phyloP scores from a whole-genome alignment of 768 basidiomycete species.

The Mycena indigotica region DNA sequence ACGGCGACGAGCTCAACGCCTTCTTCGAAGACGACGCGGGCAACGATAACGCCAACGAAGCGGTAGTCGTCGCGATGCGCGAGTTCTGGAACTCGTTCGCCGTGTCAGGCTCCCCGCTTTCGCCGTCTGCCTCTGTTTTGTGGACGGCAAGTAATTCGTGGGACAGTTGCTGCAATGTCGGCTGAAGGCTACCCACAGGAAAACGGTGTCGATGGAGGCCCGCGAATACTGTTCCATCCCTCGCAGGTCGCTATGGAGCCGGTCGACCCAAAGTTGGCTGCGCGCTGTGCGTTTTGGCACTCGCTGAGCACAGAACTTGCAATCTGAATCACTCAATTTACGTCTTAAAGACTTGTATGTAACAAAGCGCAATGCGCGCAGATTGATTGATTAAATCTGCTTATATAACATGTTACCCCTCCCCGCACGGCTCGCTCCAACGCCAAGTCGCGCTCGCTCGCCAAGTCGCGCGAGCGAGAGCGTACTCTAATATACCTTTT shows the following conservation, averaged over 20 bases:
- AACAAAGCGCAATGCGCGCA: too few species aligned
- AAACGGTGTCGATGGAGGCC: constrained; percentile 25
- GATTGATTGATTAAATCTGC: too few species aligned
- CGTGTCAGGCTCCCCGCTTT: constrained; percentile 33
- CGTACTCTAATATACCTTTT: too few species aligned
- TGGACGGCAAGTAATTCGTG: constrained; percentile 33
- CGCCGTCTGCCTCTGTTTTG: constrained; percentile 13
- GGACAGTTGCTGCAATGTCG: too few species aligned
- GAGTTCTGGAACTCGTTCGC: constrained; percentile 45
- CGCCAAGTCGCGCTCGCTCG: too few species aligned
- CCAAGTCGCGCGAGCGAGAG: too few species aligned
- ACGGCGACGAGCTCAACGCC: constrained; percentile 39
- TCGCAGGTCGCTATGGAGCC: constrained; percentile 27
- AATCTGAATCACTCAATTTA: too few species aligned
- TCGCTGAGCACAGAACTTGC: constrained; percentile 19
- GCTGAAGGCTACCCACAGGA: too few species aligned
- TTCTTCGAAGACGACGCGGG: constrained; percentile 35
- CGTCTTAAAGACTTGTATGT: too few species aligned
- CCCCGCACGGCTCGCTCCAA: too few species aligned
- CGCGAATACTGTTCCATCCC: constrained; percentile 35
- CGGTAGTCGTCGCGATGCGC: constrained; percentile 41
- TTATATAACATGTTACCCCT: too few species aligned
- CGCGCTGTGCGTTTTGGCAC: constrained; percentile 37
- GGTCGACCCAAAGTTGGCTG: constrained; percentile 18
- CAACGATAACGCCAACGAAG: constrained; percentile 29